Percentiles rank a stretch among this genome's conserved stretches.
Evolutionary conservation across 1,284 basidiomycete species (phyloP).

Genomic region (Stygiomarasmius scandens): DNA sequence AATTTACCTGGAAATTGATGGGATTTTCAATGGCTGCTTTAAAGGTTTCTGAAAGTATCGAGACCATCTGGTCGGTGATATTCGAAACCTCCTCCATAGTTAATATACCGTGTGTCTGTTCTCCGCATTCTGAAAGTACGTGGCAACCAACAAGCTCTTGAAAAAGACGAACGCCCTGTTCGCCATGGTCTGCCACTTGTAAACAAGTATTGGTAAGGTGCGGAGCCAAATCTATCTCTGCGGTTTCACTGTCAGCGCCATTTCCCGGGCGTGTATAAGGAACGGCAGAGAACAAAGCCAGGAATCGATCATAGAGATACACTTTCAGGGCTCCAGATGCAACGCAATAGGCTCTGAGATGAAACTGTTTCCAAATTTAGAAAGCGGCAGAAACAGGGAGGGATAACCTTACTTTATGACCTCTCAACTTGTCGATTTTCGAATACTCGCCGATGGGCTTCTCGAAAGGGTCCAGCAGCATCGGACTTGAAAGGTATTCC

Average conservation of each 20-base stretch:
- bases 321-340: constrained; percentile 80
- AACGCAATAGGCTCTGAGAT: constrained; percentile 92
- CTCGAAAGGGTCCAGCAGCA: constrained; percentile 76
- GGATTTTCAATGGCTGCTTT: constrained; percentile 83
- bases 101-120: constrained; percentile 20
- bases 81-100: constrained; percentile 50
- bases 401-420: constrained; percentile 64
- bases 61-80: constrained; percentile 66
- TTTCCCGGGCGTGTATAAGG: constrained; percentile 56
- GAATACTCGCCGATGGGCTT: constrained; percentile 30
- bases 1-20: constrained; percentile 82
- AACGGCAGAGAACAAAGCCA: constrained; percentile 83
- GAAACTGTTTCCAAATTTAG: constrained; percentile 67
- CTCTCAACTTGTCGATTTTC: constrained; percentile 39
- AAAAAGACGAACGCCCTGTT: constrained; percentile 72
- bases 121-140: constrained; percentile 43
- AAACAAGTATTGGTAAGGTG: constrained; percentile 97
- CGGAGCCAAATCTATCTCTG: constrained; percentile 60
- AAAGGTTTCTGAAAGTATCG: constrained; percentile 80
- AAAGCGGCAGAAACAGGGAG: constrained; percentile 2
- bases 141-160: constrained; percentile 74
- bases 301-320: constrained; percentile 80
- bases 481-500: constrained; percentile 82
- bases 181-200: constrained; percentile 67
- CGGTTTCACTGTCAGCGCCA: constrained; percentile 24